Percentiles rank a stretch among this genome's conserved stretches.
Evolutionary conservation across 345 rosid genomes (phyloP).

Genomic region (Acer campestre): DNA sequence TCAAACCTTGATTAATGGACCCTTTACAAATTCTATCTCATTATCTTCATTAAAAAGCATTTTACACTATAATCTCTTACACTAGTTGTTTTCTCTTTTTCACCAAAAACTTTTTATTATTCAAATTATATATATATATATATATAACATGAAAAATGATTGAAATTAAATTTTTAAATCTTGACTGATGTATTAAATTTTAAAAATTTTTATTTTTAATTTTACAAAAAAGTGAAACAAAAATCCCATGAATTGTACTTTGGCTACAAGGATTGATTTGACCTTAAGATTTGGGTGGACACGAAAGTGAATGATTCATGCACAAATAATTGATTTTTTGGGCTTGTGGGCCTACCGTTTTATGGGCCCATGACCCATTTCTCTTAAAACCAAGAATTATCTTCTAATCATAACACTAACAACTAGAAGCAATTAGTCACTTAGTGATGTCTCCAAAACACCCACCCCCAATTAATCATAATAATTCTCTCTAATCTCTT

Average conservation of each 20-base stretch:
- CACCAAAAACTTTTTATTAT: too few relatives aligned
- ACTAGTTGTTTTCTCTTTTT: too few relatives aligned
- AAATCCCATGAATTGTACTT: background rate
- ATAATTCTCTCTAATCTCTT: background rate
- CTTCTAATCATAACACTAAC: slow-evolving; percentile 26
- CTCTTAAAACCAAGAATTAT: slow-evolving; percentile 16
- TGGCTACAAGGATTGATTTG: background rate
- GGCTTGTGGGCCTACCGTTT: background rate
- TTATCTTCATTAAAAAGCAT: background rate
- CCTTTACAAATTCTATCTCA: background rate
- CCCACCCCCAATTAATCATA: background rate
- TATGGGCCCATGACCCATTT: background rate
- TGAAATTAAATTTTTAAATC: too few relatives aligned
- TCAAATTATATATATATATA: too few relatives aligned
- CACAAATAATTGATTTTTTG: background rate
- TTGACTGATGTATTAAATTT: too few relatives aligned
- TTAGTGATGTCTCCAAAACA: slow-evolving; percentile 30
- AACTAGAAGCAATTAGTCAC: slow-evolving; percentile 29
- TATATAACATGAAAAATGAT: too few relatives aligned
- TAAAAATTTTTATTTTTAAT: too few relatives aligned
- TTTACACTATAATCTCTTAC: background rate
- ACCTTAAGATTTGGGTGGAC: background rate
- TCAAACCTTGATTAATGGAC: background rate
- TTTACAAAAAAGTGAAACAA: background rate
- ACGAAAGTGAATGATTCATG: background rate